Conservation (phyloP, 2,329 filamentous ascomycete genomes). For the Rasamsonia emersonii region DNA sequence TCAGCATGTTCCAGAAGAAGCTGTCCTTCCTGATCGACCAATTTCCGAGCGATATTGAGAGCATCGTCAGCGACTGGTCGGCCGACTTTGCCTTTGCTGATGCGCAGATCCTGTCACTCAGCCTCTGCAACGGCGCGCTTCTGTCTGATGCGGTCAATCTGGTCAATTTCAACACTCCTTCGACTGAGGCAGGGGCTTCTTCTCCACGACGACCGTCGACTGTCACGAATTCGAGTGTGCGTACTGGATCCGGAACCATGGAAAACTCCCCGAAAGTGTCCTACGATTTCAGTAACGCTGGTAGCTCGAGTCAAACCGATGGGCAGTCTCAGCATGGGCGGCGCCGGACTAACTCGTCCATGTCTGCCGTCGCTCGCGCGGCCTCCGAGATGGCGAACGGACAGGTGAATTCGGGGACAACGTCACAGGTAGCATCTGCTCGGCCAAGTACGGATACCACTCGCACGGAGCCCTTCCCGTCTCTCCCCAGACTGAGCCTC, state of each 20-base stretch:
- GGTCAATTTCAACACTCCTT: constrained; percentile 52
- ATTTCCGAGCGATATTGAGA: constrained; percentile 56
- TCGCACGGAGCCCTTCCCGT: constrained; percentile 25
- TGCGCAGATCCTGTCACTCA: constrained; percentile 60
- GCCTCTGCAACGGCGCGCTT: constrained; percentile 66
- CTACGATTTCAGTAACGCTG: constrained; percentile 59
- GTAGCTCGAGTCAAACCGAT: constrained; percentile 49
- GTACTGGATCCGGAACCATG: constrained; percentile 54
- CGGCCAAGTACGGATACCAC: constrained; percentile 33
- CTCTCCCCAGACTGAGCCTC: constrained; percentile 35
- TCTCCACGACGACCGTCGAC: constrained; percentile 43
- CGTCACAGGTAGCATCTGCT: constrained; percentile 50
- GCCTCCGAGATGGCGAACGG: constrained; percentile 46
- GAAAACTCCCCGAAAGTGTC: constrained; percentile 57
- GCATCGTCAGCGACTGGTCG: constrained; percentile 70
- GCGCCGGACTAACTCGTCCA: constrained; percentile 48
- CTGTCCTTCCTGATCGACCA: constrained; percentile 65
- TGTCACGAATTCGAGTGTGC: constrained; percentile 44
- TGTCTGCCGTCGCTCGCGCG: constrained; percentile 43
- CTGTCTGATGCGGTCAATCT: constrained; percentile 51
- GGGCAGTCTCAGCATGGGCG: constrained; percentile 26
- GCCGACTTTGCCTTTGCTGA: constrained; percentile 71
- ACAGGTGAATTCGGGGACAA: constrained; percentile 17
- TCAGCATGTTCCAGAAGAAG: constrained; percentile 73
- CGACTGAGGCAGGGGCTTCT: constrained; percentile 26